Evolutionary conservation across 441 rosid genomes (phyloP).

Genomic region (Erysimum cheiri): DNA sequence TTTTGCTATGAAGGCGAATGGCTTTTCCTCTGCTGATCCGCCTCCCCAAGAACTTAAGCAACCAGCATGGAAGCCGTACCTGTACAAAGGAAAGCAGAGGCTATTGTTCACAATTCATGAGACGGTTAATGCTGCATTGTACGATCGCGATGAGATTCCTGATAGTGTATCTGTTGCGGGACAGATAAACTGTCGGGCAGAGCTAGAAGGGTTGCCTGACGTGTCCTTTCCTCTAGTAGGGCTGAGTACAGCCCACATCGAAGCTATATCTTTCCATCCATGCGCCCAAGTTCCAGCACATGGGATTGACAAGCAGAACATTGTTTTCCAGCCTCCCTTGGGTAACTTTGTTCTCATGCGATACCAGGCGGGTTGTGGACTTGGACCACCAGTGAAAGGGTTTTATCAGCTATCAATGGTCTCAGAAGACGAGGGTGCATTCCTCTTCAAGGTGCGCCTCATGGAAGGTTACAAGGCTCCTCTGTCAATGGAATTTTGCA

Average conservation of each 20-base stretch:
- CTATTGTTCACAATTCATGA: conserved; percentile 81
- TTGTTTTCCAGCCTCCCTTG: conserved; percentile 86
- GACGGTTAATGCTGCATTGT: conserved; percentile 81
- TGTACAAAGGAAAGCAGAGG: conserved; percentile 88
- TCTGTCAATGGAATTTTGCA: conserved; percentile 86
- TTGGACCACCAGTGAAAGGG: conserved; percentile 86
- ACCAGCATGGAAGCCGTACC: conserved; percentile 96
- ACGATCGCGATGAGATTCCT: conserved; percentile 89
- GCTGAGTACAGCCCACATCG: conserved; percentile 62
- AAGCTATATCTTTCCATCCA: conserved; percentile 87
- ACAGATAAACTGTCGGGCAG: conserved; percentile 91
- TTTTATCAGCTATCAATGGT: conserved; percentile 98
- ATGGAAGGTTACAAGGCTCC: conserved; percentile 94
- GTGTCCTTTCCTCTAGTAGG: conserved; percentile 88
- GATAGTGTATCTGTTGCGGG: conserved; percentile 84
- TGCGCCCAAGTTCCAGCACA: conserved; percentile 92
- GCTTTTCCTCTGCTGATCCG: conserved; percentile 80
- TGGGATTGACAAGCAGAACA: conserved; percentile 74
- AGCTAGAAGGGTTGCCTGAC: conserved; percentile 93
- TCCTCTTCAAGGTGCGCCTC: conserved; percentile 78
- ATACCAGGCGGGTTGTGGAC: conserved; percentile 76
- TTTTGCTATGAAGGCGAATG: conserved; percentile 67
- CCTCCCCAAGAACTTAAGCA: conserved; percentile 85
- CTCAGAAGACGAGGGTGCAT: conserved; percentile 97
- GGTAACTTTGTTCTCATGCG: conserved; percentile 87